A percentile compares a stretch with the other conserved stretches of the same genome.
These are phyloP conservation scores for Globisporangium radiosum DNA, from an alignment of 352 stramenopile genomes.

Conservation along the genomic window DNA sequence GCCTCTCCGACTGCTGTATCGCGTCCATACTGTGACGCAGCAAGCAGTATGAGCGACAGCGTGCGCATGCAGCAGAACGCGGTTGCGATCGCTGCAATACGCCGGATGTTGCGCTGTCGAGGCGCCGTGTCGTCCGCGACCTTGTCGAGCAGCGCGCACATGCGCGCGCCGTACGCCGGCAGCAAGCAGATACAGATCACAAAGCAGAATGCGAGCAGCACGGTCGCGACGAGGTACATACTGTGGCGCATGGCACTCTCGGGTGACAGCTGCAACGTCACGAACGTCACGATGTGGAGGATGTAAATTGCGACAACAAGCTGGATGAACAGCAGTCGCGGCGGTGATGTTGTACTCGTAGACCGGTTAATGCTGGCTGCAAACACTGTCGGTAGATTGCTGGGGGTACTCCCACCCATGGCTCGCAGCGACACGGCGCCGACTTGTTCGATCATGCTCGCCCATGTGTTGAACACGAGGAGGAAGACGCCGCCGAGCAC, in stretches of 20 bases:
- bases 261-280: conserved; percentile 27
- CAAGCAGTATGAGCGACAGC: conserved; percentile 36
- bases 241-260: conserved; percentile 23
- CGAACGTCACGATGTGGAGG: conserved; percentile 39
- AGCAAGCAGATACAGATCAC: conserved; percentile 39
- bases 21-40: conserved; percentile 30
- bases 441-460: conserved; percentile 56
- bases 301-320: conserved; percentile 41
- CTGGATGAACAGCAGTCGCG: conserved; percentile 47
- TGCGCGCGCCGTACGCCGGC: conserved; percentile 40
- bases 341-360: conserved; percentile 14
- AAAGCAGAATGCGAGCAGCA: conserved; percentile 45
- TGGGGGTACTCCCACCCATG: not conserved
- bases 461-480: conserved; percentile 62
- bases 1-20: not conserved
- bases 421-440: conserved; percentile 9
- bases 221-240: conserved; percentile 39
- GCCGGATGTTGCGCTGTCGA: conserved; percentile 51
- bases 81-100: conserved; percentile 47
- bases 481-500: conserved; percentile 47
- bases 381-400: not conserved
- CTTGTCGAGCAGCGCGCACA: conserved; percentile 52
- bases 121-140: conserved; percentile 39
- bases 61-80: conserved; percentile 52
- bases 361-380: not conserved